Evolutionary conservation across 2,329 filamentous ascomycete genomes (phyloP), one percentile per base, ranked within the genome.

Genomic region (Byssothecium circinans): DNA sequence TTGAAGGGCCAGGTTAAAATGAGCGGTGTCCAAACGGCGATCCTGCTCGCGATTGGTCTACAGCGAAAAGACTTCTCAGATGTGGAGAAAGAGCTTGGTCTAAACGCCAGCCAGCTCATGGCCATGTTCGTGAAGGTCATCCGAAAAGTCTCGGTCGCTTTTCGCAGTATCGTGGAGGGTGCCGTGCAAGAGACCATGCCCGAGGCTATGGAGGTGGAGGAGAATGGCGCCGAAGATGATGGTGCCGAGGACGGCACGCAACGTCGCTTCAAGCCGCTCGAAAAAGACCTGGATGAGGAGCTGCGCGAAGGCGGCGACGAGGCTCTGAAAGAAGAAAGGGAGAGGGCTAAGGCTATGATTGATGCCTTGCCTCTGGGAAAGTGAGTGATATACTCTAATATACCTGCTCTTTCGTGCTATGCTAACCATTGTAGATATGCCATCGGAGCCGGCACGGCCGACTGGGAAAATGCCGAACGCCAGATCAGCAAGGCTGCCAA

Each of bases 91-190:
- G 94, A 99, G 64, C 74, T 96, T 2, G 81, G 80, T 7, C 74
- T 96, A 5, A 83, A 83, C 1, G 81, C 83, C 2, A 86, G 85
- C 36, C 94, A 97, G 74, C 77, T 96, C 3, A 78, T 99, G 53
- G 91, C 92, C 51, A 95, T 97, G 87, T 97, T 99, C 72, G 89
- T 96, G 70, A 99, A 99, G 78, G 87, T 96, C 51, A 81, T 96
- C 50, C 84, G 91, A 56, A 97, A 97, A 75, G 81, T 96, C 32
- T 88, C 88, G 2, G 79, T 81, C 2, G 83, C 91, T 66, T 94
- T 99, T 73, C 82, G 85, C 25, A 76, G 79, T 3, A 73, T 97
- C 1, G 80, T 96, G 2, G 83, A 90, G 34, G 84, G 83, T 3
- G 90, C 89, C 0, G 85, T 77, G 14, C 70, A 69, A 33, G 63